Evolutionary conservation across 164 flowering plant species (phyloP), one percentile per base, ranked within the genome.

Genomic region (Berberis vulgaris): DNA sequence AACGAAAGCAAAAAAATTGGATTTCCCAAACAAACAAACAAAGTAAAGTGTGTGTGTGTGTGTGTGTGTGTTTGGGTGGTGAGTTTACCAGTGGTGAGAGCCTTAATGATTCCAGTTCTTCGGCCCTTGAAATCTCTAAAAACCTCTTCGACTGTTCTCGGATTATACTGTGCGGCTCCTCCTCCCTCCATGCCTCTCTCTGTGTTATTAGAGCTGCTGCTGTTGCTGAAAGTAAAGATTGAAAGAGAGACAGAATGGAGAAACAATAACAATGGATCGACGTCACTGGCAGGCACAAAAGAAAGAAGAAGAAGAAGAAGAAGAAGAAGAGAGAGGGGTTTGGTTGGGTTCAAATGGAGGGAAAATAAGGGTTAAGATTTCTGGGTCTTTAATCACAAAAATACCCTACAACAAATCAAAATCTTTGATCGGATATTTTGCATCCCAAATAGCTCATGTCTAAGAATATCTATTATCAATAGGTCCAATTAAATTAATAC

Each of bases 111-210:
- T 62, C 82, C 91, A 49, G 82, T 74, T 71, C 91, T 74, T 3
- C 91, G 83, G 46, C 87, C 91, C 69, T 83, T 86, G 73, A 82
- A 86, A 76, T 84, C 91, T 67, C 81, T 73, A 69, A 86, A 86
- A 7, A 86, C 91, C 63, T 86, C 91, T 41, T 86, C 91, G 7
- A 86, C 91, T 1, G 91, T 86, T 40, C 91, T 81, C 40, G 88
- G 91, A 26, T 26, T 26, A 26, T 26, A 26, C 26, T 26, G 26
- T 65, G 70, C 45, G 67, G 52, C 77, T 7, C 67, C 62, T 49
- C 77, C 77, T 40, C 80, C 78, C 65, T 83, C 89, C 89, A 81
- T 81, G 8, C 43, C 65, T 56, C 6, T 45, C 47, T 13, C 11
- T 6, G 52, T 49, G 1, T 49, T 49, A 6, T 49, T 49, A 11